These are phyloP conservation scores for Physcomitrium patens DNA, from an alignment of 225 moss, liverwort and hornwort genomes.

Conservation along the genomic window DNA sequence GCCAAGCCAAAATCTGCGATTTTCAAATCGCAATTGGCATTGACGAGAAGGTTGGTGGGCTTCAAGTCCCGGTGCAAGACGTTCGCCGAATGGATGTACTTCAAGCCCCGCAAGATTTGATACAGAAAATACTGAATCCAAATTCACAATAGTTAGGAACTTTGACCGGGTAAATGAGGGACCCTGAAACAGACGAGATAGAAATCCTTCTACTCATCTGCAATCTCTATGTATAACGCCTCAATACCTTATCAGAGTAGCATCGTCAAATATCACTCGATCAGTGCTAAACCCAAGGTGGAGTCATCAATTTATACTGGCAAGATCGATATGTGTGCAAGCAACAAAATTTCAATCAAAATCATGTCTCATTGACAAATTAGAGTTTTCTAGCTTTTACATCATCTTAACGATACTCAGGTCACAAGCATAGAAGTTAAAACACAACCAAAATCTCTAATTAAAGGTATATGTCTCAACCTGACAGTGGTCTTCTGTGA, in stretches of 20 bases:
- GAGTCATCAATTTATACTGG: background rate
- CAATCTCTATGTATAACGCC: background rate
- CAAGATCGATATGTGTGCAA: background rate
- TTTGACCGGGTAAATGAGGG: background rate
- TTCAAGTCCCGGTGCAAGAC: slow-evolving; percentile 71
- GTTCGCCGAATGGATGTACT: slow-evolving; percentile 69
- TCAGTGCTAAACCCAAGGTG: slow-evolving; percentile 7
- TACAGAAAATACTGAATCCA: slow-evolving; percentile 69
- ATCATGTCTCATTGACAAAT: background rate
- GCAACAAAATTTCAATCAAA: background rate
- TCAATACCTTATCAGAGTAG: background rate
- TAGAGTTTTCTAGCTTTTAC: background rate
- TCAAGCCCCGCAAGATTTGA: slow-evolving; percentile 63
- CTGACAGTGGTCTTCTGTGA: slow-evolving; percentile 69
- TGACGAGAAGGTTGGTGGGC: slow-evolving; percentile 64
- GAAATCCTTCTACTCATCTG: background rate
- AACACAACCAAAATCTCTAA: slow-evolving; percentile 27
- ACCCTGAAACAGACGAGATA: slow-evolving; percentile 13
- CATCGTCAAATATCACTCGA: background rate
- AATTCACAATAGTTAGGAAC: slow-evolving; percentile 25
- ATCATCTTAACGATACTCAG: background rate
- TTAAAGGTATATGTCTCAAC: slow-evolving; percentile 25
- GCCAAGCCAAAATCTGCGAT: slow-evolving; percentile 68
- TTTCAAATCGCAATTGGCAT: slow-evolving; percentile 70
- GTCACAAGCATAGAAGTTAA: slow-evolving; percentile 6